Percentiles rank a stretch among this genome's conserved stretches.
These are phyloP conservation scores for Ceratobasidium sp. DNA, from an alignment of 1,284 basidiomycete species.

Conservation along the genomic window DNA sequence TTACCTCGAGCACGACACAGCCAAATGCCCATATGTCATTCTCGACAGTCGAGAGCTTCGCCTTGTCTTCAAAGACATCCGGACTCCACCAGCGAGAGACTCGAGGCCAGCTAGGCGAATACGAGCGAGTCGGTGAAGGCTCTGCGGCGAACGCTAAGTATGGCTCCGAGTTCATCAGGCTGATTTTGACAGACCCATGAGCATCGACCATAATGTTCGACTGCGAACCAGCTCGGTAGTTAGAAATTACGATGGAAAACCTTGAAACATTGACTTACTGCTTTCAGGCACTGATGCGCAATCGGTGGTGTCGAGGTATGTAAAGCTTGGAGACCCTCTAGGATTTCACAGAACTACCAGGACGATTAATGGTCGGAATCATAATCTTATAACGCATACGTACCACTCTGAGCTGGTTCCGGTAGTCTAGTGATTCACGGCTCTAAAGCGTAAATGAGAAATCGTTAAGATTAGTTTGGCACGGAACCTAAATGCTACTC, in stretches of 20 bases:
- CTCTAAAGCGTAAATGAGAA: neutral
- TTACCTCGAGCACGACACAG: constrained; percentile 26
- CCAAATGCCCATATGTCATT: constrained; percentile 31
- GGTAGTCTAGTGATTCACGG: constrained; percentile 10
- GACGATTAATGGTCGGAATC: neutral
- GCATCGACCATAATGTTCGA: constrained; percentile 26
- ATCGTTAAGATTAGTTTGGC: too few relatives aligned
- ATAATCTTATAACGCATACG: neutral
- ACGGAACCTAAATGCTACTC: neutral
- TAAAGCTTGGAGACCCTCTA: constrained; percentile 20
- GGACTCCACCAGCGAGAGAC: constrained; percentile 29
- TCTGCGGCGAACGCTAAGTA: neutral
- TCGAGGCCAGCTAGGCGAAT: constrained; percentile 16
- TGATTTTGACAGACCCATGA: constrained; percentile 20
- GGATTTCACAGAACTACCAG: constrained; percentile 17
- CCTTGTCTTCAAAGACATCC: neutral
- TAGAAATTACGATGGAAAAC: neutral
- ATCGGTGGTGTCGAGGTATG: constrained; percentile 15
- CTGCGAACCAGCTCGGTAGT: neutral
- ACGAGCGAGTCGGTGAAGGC: neutral
- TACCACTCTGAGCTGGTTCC: constrained; percentile 31
- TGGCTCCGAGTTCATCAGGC: constrained; percentile 30
- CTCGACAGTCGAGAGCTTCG: neutral
- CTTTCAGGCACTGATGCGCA: constrained; percentile 25
- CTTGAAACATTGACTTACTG: neutral